Evolutionary conservation across 176 grass and related monocot genomes (phyloP).

Genomic region (Miscanthus lutarioriparius): DNA sequence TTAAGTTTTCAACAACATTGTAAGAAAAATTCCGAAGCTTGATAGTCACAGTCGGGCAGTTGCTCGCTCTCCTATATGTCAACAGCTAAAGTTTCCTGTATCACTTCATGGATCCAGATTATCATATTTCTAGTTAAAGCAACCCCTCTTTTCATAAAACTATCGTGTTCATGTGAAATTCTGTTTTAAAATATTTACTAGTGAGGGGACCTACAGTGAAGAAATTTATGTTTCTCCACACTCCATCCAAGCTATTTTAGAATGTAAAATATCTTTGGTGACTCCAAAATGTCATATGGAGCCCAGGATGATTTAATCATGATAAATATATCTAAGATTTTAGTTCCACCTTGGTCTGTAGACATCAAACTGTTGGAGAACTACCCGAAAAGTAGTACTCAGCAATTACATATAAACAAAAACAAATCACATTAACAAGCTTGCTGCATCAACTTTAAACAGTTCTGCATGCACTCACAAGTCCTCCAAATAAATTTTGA

Average conservation of each 20-base stretch:
- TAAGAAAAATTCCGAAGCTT: constrained; percentile 2
- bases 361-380: not conserved
- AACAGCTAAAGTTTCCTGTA: not conserved
- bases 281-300: not conserved
- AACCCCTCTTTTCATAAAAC: not conserved
- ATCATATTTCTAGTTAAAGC: not conserved
- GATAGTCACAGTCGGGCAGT: not conserved
- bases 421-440: constrained; percentile 8
- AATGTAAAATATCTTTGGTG: not conserved
- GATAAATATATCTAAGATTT: not conserved
- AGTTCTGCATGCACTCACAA: not conserved
- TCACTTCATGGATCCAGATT: constrained; percentile 14
- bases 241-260: not conserved
- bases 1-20: constrained; percentile 2
- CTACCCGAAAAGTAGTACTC: not conserved
- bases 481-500: not conserved
- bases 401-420: not conserved
- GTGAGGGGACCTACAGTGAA: not conserved
- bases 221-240: not conserved
- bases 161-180: not conserved
- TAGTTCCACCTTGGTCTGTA: not conserved
- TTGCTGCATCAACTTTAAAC: not conserved
- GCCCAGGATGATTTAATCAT: not conserved
- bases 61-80: not conserved
- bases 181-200: not conserved